phyloP scores from a whole-genome alignment of 2,329 filamentous ascomycete species.

The Verruconis gallopava region DNA sequence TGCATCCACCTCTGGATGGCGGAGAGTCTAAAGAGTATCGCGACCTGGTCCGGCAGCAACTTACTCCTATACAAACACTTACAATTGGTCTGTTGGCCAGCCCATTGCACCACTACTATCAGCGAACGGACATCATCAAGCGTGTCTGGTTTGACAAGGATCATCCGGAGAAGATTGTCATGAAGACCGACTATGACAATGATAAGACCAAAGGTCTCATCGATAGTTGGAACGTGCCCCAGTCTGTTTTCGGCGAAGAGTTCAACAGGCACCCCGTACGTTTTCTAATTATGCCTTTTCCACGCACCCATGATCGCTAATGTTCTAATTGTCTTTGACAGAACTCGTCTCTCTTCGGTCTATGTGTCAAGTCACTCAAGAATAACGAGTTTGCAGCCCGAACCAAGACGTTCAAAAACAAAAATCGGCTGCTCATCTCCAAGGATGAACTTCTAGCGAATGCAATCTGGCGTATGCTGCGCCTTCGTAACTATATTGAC shows the following conservation, averaged over 20 bases:
- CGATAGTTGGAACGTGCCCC: slow-evolving; percentile 8
- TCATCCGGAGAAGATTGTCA: slow-evolving; percentile 23
- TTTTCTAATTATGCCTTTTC: no score
- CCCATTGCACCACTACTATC: slow-evolving; percentile 70
- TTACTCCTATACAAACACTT: slow-evolving; percentile 63
- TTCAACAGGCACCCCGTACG: background rate
- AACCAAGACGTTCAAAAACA: slow-evolving; percentile 46
- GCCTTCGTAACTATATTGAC: slow-evolving; percentile 76
- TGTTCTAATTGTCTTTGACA: slow-evolving; percentile 14
- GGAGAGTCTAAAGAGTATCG: slow-evolving; percentile 70
- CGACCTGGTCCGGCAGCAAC: slow-evolving; percentile 59
- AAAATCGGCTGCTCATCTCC: slow-evolving; percentile 39
- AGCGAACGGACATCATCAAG: slow-evolving; percentile 63
- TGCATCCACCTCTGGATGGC: slow-evolving; percentile 77
- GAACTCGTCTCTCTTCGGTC: background rate
- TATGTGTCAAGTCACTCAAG: slow-evolving; percentile 1
- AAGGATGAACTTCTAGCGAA: slow-evolving; percentile 62
- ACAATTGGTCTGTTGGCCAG: slow-evolving; percentile 67
- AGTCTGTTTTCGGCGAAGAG: background rate
- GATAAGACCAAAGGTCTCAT: background rate
- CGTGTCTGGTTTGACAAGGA: slow-evolving; percentile 73
- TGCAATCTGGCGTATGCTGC: slow-evolving; percentile 76
- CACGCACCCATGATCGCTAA: slow-evolving; percentile 16
- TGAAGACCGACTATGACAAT: slow-evolving; percentile 3
- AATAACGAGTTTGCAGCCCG: slow-evolving; percentile 29